phyloP scores from a whole-genome alignment of 2,329 filamentous ascomycete species.

The Colletotrichum sp. region DNA sequence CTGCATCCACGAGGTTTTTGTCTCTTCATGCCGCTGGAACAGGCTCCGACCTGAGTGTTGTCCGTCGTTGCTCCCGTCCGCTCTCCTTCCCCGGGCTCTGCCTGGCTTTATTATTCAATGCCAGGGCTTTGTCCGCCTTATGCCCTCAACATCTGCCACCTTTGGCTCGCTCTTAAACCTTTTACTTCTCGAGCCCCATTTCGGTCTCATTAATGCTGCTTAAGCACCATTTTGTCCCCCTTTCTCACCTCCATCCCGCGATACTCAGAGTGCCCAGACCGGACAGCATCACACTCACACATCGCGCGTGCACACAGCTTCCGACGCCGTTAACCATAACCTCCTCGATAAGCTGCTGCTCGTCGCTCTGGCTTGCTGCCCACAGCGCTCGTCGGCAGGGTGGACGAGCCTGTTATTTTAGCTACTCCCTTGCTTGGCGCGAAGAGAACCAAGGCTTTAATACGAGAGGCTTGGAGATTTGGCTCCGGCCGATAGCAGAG shows the following conservation, averaged over 20 bases:
- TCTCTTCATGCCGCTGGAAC: background rate
- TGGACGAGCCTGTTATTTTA: background rate
- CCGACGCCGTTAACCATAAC: background rate
- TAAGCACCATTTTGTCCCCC: background rate
- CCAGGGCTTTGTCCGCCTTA: background rate
- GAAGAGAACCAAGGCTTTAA: background rate
- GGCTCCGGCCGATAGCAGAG: no score
- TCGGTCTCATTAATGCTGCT: background rate
- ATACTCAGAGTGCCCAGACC: background rate
- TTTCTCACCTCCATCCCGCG: background rate
- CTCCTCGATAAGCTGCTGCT: background rate
- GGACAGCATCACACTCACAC: background rate
- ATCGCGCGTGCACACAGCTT: background rate
- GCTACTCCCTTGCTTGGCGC: background rate
- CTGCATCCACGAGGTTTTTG: background rate
- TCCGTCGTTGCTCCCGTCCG: background rate
- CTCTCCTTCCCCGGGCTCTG: background rate
- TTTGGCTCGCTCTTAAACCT: background rate
- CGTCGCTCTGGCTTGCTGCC: background rate
- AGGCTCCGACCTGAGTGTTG: background rate
- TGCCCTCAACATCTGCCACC: background rate
- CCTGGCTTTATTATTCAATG: background rate
- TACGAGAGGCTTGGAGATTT: background rate
- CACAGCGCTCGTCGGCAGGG: background rate
- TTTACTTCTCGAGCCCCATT: background rate